Conservation (phyloP, 257 asterid species). For the Lycium barbarum region DNA sequence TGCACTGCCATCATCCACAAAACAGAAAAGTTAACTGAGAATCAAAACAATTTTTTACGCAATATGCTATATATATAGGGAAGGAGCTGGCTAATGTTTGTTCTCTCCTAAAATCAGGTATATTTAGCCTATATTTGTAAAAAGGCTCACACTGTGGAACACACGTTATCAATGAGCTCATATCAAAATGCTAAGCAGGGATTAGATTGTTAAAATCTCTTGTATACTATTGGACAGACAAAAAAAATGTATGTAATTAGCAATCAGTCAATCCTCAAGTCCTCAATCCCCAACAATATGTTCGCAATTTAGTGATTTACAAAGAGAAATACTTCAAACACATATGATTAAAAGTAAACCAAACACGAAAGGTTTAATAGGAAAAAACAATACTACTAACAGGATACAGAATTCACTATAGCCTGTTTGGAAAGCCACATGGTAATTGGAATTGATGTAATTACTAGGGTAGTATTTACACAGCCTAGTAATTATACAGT, state of each 20-base stretch:
- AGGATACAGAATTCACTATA: neutral
- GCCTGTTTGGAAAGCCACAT: too few relatives aligned
- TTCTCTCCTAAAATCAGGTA: neutral
- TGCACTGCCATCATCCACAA: conserved; percentile 60
- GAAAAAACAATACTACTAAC: neutral
- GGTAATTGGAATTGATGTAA: too few relatives aligned
- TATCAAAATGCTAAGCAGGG: neutral
- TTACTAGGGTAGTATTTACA: too few relatives aligned
- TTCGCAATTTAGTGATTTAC: neutral
- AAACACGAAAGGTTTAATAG: neutral
- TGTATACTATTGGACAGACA: neutral
- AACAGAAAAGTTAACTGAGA: neutral
- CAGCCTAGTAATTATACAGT: too few relatives aligned
- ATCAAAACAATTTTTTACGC: neutral
- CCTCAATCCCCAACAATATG: neutral
- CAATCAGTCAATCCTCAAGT: neutral
- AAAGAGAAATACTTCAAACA: neutral
- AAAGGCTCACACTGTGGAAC: neutral
- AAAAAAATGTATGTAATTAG: neutral
- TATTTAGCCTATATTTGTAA: neutral
- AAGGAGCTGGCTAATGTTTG: neutral
- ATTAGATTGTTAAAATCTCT: conserved; percentile 1
- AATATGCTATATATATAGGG: neutral
- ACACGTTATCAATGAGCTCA: conserved; percentile 4
- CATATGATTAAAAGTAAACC: neutral